phyloP scores from a whole-genome alignment of 495 filamentous ascomycete species.

The Aspergillus steynii region DNA sequence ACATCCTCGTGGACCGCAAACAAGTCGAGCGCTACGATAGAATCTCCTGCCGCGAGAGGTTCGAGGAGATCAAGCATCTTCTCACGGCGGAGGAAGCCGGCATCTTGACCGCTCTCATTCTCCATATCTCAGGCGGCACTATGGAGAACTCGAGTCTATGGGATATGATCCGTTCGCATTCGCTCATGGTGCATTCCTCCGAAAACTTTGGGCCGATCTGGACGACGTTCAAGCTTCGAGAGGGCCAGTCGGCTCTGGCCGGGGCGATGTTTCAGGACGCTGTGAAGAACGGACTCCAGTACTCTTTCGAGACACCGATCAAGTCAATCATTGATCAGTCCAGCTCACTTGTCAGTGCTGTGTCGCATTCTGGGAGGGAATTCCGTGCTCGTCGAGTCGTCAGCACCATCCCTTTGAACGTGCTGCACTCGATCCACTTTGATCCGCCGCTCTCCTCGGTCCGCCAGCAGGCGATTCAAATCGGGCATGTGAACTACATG shows the following conservation, averaged over 20 bases:
- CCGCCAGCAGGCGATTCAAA: constrained; percentile 20
- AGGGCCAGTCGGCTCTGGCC: constrained; percentile 22
- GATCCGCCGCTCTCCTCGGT: constrained; percentile 20
- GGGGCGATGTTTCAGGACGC: constrained; percentile 18
- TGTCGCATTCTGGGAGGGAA: constrained; percentile 1
- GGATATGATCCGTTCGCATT: constrained; percentile 17
- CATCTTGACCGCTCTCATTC: constrained; percentile 12
- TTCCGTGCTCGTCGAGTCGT: constrained; percentile 18
- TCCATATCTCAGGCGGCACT: constrained; percentile 16
- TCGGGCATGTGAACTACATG: constrained; percentile 23
- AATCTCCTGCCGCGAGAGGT: constrained; percentile 22
- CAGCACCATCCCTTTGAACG: constrained; percentile 27
- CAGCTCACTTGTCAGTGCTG: constrained; percentile 1
- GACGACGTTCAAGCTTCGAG: constrained; percentile 17
- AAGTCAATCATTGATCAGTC: constrained; percentile 14
- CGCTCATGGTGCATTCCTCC: constrained; percentile 9
- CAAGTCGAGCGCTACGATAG: constrained; percentile 21
- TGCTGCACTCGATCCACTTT: constrained; percentile 22
- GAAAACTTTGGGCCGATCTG: constrained; percentile 10
- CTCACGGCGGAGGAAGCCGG: constrained; percentile 21
- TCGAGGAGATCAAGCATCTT: constrained; percentile 25
- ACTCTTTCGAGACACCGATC: constrained; percentile 21
- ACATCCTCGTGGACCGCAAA: constrained; percentile 9
- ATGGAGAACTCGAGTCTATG: constrained; percentile 21
- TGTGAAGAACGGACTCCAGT: constrained; percentile 16